A percentile compares a stretch with the other conserved stretches of the same genome.
Conservation (phyloP, 2,329 filamentous ascomycete genomes). For the Daldinia sp. region DNA sequence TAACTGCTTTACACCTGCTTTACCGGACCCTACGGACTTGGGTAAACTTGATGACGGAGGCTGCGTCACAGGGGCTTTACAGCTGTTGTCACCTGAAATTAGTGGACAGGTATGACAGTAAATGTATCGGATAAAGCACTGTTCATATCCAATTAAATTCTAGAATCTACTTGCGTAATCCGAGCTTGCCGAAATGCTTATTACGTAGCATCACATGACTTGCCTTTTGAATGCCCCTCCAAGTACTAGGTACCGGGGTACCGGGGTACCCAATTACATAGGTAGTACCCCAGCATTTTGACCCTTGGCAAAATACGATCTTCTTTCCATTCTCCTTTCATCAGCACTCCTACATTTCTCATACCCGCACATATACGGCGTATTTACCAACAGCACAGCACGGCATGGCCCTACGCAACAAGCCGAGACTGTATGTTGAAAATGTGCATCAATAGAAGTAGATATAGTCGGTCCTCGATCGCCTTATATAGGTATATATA, state of each 20-base stretch:
- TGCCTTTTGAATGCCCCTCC: neutral
- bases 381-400: no score
- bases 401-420: no score
- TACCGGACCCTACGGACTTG: conserved; percentile 8
- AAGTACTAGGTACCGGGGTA: no score
- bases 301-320: no score
- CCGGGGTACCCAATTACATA: no score
- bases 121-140: neutral
- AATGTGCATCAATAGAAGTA: no score
- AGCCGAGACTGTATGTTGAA: no score
- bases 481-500: no score
- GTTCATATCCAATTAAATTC: neutral
- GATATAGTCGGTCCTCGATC: neutral
- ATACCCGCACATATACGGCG: neutral
- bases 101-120: neutral
- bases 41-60: conserved; percentile 16
- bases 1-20: no score
- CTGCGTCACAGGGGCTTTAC: conserved; percentile 13
- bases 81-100: conserved; percentile 1
- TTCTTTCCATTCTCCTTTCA: no score
- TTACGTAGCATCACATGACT: conserved; percentile 31
- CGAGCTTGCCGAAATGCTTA: conserved; percentile 19
- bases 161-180: conserved; percentile 17
- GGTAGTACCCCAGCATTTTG: no score
- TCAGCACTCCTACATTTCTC: neutral